Conservation (phyloP, 441 rosid species). For the Pelargonium fulgidum region DNA sequence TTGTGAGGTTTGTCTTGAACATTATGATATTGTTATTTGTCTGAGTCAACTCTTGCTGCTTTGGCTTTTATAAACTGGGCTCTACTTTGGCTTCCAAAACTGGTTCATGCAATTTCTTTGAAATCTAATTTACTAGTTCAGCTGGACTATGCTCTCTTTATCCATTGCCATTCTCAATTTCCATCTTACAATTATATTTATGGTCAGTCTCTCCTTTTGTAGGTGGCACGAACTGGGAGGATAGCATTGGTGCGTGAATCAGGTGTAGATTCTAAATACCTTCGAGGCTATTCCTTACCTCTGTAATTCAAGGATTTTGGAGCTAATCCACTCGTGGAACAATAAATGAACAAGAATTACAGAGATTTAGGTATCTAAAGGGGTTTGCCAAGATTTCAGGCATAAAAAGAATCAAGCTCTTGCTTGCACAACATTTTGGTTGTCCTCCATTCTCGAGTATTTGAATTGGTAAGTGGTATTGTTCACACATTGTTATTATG, state of each 20-base stretch:
- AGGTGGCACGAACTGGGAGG: constrained; percentile 94
- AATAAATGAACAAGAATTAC: no score
- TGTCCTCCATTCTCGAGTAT: no score
- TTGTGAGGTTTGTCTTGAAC: constrained; percentile 64
- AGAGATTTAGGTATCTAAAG: neutral
- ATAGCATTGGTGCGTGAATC: constrained; percentile 77
- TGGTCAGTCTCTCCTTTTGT: neutral
- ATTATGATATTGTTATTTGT: neutral
- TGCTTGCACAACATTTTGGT: no score
- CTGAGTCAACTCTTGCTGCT: neutral
- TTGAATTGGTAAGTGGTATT: no score
- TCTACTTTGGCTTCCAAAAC: neutral
- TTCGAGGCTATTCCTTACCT: constrained; percentile 79
- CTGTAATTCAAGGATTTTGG: constrained; percentile 21
- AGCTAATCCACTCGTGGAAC: neutral
- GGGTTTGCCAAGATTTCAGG: neutral
- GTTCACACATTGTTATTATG: no score
- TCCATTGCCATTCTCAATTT: constrained; percentile 6
- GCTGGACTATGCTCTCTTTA: neutral
- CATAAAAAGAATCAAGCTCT: no score
- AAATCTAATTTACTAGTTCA: neutral
- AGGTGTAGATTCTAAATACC: constrained; percentile 75
- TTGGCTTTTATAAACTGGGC: neutral
- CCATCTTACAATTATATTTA: neutral
- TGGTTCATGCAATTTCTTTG: neutral